Evolutionary conservation across 2,329 filamentous ascomycete species (phyloP), one percentile per base, ranked within the genome.

Genomic region (Epichloe scottii): DNA sequence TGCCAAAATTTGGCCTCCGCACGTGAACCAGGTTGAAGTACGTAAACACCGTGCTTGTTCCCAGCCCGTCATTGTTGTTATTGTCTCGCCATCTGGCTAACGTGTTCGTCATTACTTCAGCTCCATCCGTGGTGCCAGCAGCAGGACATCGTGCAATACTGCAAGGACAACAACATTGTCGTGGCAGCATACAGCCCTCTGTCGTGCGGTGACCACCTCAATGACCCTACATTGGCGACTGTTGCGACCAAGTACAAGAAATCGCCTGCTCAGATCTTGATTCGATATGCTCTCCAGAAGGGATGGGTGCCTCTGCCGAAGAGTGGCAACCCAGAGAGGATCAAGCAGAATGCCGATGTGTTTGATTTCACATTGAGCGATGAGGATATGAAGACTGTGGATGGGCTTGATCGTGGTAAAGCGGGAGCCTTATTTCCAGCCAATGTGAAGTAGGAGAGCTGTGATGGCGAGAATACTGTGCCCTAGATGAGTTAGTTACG

Each of bases 161-260:
- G 88, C 78, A 86, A 87, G 75, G 82, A 88, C 68, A 74, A 90
- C 64, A 83, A 82, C 63, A 90, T 93, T 70, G 46, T 65, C 23
- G 46, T 71, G n/a, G 59, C 70, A 54, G 68, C 69, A 6, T 71
- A 70, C 48, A 67, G 67, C 17, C 68, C 69, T 1, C 60, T 71
- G 37, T 65, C 59, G 1, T 60, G 62, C 26, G 67, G 66, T 3
- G 48, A 60, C 21, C 60, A 62, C 21, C 53, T 65, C 5, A 68
- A 79, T 23, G 80, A 88, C 58, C 66, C 74, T 51, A 78, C 73
- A 0, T 66, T 89, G 5, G 67, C 72, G 5, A 63, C 62, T 1
- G 67, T 87, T 33, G 78, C 79, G 2, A 63, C 75, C 57, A 82
- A 79, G 60, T 76, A 85, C 62, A 67, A 66, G 39, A 84, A 78